A percentile compares a stretch with the other conserved stretches of the same genome.
Conservation (phyloP, 257 asterid genomes). For the Pogostemon cablin region DNA sequence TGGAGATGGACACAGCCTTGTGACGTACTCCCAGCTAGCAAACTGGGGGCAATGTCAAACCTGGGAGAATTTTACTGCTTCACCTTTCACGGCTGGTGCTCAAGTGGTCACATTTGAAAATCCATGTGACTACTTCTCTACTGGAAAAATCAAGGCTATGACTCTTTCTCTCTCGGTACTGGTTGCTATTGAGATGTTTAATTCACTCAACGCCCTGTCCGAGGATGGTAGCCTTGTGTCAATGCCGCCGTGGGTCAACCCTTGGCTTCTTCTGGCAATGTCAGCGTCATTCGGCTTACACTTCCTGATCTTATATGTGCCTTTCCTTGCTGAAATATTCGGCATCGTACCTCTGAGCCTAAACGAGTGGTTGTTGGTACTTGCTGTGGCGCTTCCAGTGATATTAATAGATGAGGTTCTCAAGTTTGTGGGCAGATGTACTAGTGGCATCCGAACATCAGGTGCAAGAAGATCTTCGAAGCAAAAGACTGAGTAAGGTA, state of each 20-base stretch:
- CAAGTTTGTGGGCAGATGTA: slow-evolving; percentile 82
- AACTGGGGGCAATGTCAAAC: slow-evolving; percentile 93
- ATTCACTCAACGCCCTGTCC: slow-evolving; percentile 90
- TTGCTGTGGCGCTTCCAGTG: slow-evolving; percentile 85
- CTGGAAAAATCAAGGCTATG: slow-evolving; percentile 93
- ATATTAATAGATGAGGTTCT: slow-evolving; percentile 84
- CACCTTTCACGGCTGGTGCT: slow-evolving; percentile 87
- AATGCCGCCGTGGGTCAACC: slow-evolving; percentile 99
- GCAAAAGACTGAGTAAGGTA: slow-evolving; percentile 61
- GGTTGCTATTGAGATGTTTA: slow-evolving; percentile 96
- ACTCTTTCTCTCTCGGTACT: slow-evolving; percentile 94
- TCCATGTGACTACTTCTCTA: slow-evolving; percentile 89
- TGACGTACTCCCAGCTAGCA: slow-evolving; percentile 78
- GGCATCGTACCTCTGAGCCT: slow-evolving; percentile 90
- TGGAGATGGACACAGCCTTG: slow-evolving; percentile 93
- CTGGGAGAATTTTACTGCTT: slow-evolving; percentile 79
- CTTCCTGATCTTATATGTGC: slow-evolving; percentile 91
- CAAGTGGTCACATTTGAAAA: slow-evolving; percentile 56
- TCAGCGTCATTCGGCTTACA: slow-evolving; percentile 91
- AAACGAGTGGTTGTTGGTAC: slow-evolving; percentile 83
- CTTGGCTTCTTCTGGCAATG: slow-evolving; percentile 94
- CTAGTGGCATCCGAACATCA: slow-evolving; percentile 46
- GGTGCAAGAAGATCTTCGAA: slow-evolving; percentile 47
- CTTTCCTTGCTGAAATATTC: slow-evolving; percentile 85
- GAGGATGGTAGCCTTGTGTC: slow-evolving; percentile 93